These are phyloP conservation scores for Westerdykella ornata DNA, from an alignment of 2,329 filamentous ascomycete genomes.

Conservation along the genomic window DNA sequence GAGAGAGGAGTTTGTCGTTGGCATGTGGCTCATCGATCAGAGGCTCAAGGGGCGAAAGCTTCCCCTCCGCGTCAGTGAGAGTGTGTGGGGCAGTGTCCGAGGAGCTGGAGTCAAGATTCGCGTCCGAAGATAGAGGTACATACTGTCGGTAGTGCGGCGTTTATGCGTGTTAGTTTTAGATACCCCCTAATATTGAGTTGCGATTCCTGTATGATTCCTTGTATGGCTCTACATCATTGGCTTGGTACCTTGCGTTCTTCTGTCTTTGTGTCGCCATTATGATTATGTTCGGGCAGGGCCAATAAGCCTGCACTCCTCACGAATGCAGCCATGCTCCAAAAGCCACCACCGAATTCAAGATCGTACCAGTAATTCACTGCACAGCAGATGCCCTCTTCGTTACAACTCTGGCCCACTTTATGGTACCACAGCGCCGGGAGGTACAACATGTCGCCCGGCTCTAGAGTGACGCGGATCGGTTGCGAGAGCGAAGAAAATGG, in stretches of 20 bases:
- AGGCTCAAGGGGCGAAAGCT: conserved; percentile 72
- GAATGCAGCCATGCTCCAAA: conserved; percentile 58
- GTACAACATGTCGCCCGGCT: conserved; percentile 74
- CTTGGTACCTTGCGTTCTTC: neutral
- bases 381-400: conserved; percentile 63
- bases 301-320: conserved; percentile 29
- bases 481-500: conserved; percentile 53
- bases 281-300: neutral
- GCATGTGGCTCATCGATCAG: conserved; percentile 77
- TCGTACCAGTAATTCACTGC: conserved; percentile 87
- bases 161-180: conserved; percentile 15
- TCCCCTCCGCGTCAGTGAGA: conserved; percentile 62
- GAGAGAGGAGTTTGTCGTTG: conserved; percentile 71
- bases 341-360: conserved; percentile 65
- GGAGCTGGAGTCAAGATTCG: conserved; percentile 39
- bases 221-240: neutral
- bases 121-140: conserved; percentile 9
- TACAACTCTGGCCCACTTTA: conserved; percentile 67
- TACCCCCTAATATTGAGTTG: conserved; percentile 16
- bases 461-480: conserved; percentile 61
- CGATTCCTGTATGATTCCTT: neutral
- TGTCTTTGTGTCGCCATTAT: neutral
- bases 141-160: neutral
- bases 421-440: conserved; percentile 76
- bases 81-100: conserved; percentile 66